Evolutionary conservation across 176 grass and related monocot genomes (phyloP), one percentile per base, ranked within the genome.

Genomic region (Aechmea fasciata): DNA sequence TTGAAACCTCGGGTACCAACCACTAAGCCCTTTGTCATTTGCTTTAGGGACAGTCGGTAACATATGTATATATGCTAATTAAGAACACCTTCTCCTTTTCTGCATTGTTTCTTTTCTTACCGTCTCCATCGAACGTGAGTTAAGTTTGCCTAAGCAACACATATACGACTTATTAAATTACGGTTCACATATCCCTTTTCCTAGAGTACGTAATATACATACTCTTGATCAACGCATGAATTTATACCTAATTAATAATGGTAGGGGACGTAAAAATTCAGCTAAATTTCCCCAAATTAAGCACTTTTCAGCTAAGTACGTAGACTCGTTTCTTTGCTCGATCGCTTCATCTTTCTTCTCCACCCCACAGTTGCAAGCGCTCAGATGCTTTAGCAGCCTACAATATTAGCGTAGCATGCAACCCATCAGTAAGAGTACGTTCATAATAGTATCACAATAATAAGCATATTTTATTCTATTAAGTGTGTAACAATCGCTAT

Each of bases 321-420:
- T 28, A 26, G n/a, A 26, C 54, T 25, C 23, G 0, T 13, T 71
- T 71, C 9, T 12, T n/a, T 9, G 49, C 7, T 61, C 12, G 28
- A 2, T 3, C 12, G 28, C 7, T 3, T 59, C 70, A 3, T 61
- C 24, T 19, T 19, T 19, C 14, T 48, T 26, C 25, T 26, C 70
- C 70, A 22, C 70, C 70, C 70, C 70, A 72, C 52, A 48, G 13
- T 41, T 2, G 14, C 29, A 72, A 24, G 11, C 70, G 52, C 57
- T 59, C 70, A 6, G 52, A 52, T 18, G 70, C 70, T 61, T 72
- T 26, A 3, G 4, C 28, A 7, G 70, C 70, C 70, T 72, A 26
- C 15, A 72, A 62, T 65, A 13, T 33, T 29, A 65, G 2, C 1
- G 47, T 12, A 24, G 12, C 20, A 65, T 10, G 61, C 25, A 26